Evolutionary conservation across 176 grass and related monocot species (phyloP).

Genomic region (Poa pratensis): DNA sequence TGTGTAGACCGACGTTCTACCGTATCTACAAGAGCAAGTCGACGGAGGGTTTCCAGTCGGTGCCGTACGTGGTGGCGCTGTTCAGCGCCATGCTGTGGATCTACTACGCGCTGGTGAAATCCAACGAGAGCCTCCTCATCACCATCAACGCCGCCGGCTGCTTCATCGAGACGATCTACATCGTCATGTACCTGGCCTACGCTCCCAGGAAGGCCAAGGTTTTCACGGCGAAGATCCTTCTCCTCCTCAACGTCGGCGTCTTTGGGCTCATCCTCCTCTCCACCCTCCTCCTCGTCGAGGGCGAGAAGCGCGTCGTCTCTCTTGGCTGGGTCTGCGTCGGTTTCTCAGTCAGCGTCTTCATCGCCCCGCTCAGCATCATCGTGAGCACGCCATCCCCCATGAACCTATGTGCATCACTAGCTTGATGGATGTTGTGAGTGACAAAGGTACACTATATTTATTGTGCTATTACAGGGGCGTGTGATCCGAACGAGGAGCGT

Average conservation of each 20-base stretch:
- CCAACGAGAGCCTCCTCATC: constrained; percentile 66
- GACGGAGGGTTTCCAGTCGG: constrained; percentile 80
- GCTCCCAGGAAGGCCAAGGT: constrained; percentile 57
- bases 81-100: constrained; percentile 96
- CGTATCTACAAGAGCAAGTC: constrained; percentile 74
- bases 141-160: constrained; percentile 71
- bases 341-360: constrained; percentile 75
- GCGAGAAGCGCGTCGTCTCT: constrained; percentile 29
- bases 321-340: constrained; percentile 82
- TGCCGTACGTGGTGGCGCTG: constrained; percentile 86
- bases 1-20: constrained; percentile 67
- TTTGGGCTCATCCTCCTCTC: constrained; percentile 66
- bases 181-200: constrained; percentile 68
- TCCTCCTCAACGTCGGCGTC: constrained; percentile 56
- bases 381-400: constrained; percentile 40
- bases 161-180: constrained; percentile 79
- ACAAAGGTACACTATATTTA: not conserved
- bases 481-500: constrained; percentile 80
- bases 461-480: constrained; percentile 47
- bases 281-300: constrained; percentile 52
- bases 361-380: constrained; percentile 83
- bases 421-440: not conserved
- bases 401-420: not conserved
- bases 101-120: constrained; percentile 81
- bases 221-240: constrained; percentile 68